Evolutionary conservation across 1,139 yeast species (phyloP), one percentile per base, ranked within the genome.

Genomic region (Meyerozyma elateridarum): DNA sequence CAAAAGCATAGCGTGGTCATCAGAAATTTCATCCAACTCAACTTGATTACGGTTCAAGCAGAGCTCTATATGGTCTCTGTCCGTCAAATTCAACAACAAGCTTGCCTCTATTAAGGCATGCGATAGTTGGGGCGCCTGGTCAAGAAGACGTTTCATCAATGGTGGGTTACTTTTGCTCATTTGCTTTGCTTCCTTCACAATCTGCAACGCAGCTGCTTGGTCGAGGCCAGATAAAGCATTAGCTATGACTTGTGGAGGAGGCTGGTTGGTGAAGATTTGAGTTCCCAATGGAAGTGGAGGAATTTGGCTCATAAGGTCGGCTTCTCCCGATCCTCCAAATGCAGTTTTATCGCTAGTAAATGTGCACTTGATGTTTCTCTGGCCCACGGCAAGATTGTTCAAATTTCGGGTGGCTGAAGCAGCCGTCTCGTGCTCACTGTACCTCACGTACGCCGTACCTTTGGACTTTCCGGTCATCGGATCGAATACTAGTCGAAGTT

Each of bases 401-500:
- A 89, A 64, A 58, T 89, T 91, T 37, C 97, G 66, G 13, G 88
- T 95, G 0, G 97, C 97, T 11, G 93, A 80, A 2, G 85, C 79
- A 1, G 96, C 96, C 0, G 96, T 84, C 45, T 85, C 95, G 30
- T 55, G 53, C 45, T 69, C 89, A 32, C 71, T 74, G 51, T 84
- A 89, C 45, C 84, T 89, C 14, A 89, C 81, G 46, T 83, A 85
- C 3, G 95, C 96, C 54, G 77, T 85, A 1, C 97, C 97, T 54
- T 83, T 87, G 12, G 95, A 85, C 51, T 81, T 83, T 3, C 97
- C 97, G 0, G 95, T 87, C 36, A 79, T 79, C 28, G 85, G 82
- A 54, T 89, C 97, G 52, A 89, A 85, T 51, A 85, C 71, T 48
- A 89, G 69, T 51, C 82, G 79, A 40, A 87, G 64, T 39, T 76